Evolutionary conservation across 2,329 filamentous ascomycete species (phyloP).

Genomic region (Claviceps monticola): DNA sequence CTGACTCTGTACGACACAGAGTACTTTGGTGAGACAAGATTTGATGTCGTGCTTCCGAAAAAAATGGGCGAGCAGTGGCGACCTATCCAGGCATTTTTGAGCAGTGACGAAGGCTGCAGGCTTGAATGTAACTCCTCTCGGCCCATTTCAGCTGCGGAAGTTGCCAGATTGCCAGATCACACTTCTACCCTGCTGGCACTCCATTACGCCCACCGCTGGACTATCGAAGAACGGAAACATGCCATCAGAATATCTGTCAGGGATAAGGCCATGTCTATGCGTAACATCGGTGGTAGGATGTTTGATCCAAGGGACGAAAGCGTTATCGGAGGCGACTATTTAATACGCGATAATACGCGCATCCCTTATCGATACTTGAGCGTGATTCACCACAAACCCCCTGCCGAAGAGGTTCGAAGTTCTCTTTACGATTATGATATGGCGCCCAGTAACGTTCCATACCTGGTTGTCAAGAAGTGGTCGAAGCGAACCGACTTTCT

Average conservation of each 20-base stretch:
- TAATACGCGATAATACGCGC: slow-evolving; percentile 26
- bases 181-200: slow-evolving; percentile 30
- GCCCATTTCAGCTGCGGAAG: slow-evolving; percentile 10
- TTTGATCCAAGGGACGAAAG: slow-evolving; percentile 16
- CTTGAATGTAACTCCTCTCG: slow-evolving; percentile 11
- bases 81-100: slow-evolving; percentile 27
- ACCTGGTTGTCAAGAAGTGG: slow-evolving; percentile 34
- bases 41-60: slow-evolving; percentile 30
- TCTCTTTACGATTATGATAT: slow-evolving; percentile 22
- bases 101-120: slow-evolving; percentile 20
- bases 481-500: slow-evolving; percentile 47
- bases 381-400: slow-evolving; percentile 31
- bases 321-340: slow-evolving; percentile 11
- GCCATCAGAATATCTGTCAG: slow-evolving; percentile 27
- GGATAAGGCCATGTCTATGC: slow-evolving; percentile 12
- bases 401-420: slow-evolving; percentile 23
- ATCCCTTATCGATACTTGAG: slow-evolving; percentile 28
- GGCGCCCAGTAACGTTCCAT: slow-evolving; percentile 30
- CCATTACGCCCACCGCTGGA: slow-evolving; percentile 34
- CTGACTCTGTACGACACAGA: slow-evolving; percentile 21
- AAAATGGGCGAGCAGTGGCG: slow-evolving; percentile 21
- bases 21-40: slow-evolving; percentile 15
- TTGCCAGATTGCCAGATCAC: slow-evolving; percentile 22
- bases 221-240: slow-evolving; percentile 23
- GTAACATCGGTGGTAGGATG: slow-evolving; percentile 16